Conservation (phyloP, 768 basidiomycete genomes). For the Coprinellus micaceus region DNA sequence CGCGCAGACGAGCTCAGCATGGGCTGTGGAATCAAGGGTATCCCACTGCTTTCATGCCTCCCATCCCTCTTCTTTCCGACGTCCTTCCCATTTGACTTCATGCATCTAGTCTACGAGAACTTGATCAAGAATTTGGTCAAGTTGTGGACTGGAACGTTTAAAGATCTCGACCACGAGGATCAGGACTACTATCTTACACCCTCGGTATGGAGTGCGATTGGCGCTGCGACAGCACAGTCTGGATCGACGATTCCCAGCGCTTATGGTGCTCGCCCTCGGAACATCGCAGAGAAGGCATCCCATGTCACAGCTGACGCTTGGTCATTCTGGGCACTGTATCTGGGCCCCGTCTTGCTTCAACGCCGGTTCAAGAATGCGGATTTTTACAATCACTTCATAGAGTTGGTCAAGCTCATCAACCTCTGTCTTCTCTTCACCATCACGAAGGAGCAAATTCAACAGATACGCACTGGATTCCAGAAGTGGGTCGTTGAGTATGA, state of each 20-base stretch:
- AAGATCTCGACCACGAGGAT: slow-evolving; percentile 29
- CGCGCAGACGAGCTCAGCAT: slow-evolving; percentile 22
- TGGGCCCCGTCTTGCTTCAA: slow-evolving; percentile 6
- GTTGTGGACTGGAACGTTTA: slow-evolving; percentile 30
- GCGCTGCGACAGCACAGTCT: slow-evolving; percentile 27
- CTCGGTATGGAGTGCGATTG: slow-evolving; percentile 38
- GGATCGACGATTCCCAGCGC: slow-evolving; percentile 35
- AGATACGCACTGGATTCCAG: not conserved
- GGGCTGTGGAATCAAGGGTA: slow-evolving; percentile 31
- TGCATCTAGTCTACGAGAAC: slow-evolving; percentile 48
- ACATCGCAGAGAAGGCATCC: slow-evolving; percentile 9
- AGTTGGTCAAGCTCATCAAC: slow-evolving; percentile 26
- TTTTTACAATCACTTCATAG: slow-evolving; percentile 34
- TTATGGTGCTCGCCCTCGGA: slow-evolving; percentile 32
- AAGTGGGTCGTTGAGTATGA: slow-evolving; percentile 1
- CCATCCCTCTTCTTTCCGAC: slow-evolving; percentile 32
- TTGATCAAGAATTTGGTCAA: slow-evolving; percentile 36
- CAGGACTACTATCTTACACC: slow-evolving; percentile 27
- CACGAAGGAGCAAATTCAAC: slow-evolving; percentile 3
- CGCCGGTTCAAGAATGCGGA: slow-evolving; percentile 17
- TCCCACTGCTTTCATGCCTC: slow-evolving; percentile 27
- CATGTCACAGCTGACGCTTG: slow-evolving; percentile 13
- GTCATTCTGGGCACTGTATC: slow-evolving; percentile 9
- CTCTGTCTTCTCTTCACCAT: slow-evolving; percentile 25
- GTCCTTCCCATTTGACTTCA: slow-evolving; percentile 46